Conservation (phyloP, 306 rosid genomes). For the Fagus sylvatica region DNA sequence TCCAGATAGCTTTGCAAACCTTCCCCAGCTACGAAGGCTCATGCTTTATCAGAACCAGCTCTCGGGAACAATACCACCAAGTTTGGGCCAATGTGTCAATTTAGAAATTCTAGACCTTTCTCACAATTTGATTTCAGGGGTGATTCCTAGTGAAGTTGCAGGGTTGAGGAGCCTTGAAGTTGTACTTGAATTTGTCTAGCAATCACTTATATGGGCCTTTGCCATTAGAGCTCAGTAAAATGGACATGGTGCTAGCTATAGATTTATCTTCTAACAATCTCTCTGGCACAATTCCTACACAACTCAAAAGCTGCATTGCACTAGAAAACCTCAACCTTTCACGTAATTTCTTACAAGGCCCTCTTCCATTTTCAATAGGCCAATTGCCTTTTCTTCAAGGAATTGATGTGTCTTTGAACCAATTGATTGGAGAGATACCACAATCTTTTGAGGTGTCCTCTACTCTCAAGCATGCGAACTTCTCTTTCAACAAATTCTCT, state of each 20-base stretch:
- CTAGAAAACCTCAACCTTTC: conserved; percentile 78
- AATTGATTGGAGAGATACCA: conserved; percentile 62
- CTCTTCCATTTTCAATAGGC: conserved; percentile 69
- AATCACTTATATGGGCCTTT: conserved; percentile 61
- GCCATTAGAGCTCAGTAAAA: conserved; percentile 85
- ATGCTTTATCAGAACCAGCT: conserved; percentile 69
- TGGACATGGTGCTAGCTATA: conserved; percentile 89
- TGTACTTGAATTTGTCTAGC: conserved; percentile 75
- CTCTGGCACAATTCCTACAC: conserved; percentile 72
- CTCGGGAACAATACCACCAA: conserved; percentile 75
- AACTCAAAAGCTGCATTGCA: conserved; percentile 80
- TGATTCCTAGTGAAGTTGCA: conserved; percentile 79
- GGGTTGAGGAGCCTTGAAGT: conserved; percentile 84
- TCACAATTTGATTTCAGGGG: conserved; percentile 61
- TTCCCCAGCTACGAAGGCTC: conserved; percentile 78
- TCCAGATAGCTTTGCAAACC: conserved; percentile 82
- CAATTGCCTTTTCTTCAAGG: conserved; percentile 59
- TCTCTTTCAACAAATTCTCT: conserved; percentile 77
- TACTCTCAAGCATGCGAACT: conserved; percentile 62
- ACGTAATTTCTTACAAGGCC: conserved; percentile 60
- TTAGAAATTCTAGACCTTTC: conserved; percentile 88
- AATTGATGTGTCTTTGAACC: conserved; percentile 78
- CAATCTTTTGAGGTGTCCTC: conserved; percentile 56
- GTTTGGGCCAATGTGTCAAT: conserved; percentile 77
- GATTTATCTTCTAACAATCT: conserved; percentile 80